Percentiles rank a stretch among this genome's conserved stretches.
phyloP scores from a whole-genome alignment of 139 green algal genomes.

The Asterochloris sp. region DNA sequence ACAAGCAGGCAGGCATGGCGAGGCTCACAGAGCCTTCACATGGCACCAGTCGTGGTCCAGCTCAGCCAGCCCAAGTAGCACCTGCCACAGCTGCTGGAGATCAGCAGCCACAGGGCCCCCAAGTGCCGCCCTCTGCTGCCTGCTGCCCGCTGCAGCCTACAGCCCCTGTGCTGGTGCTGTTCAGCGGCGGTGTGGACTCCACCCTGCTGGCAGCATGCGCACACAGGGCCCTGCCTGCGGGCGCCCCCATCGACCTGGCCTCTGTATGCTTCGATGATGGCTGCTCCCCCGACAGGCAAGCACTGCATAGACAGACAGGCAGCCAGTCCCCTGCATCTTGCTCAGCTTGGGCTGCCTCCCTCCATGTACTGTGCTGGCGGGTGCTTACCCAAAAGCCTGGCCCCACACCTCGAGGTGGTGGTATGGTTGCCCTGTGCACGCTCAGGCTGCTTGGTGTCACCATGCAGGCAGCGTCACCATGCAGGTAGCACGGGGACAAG shows the following conservation, averaged over 20 bases:
- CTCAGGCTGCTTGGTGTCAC: too few species aligned
- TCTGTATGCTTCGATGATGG: conserved; percentile 88
- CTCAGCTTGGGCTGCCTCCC: too few species aligned
- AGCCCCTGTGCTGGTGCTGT: conserved; percentile 73
- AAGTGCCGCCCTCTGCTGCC: background rate
- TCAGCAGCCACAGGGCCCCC: background rate
- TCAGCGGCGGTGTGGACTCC: conserved; percentile 88
- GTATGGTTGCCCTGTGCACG: too few species aligned
- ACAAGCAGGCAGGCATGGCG: background rate
- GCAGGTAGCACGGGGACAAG: too few species aligned
- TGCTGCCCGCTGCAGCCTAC: background rate
- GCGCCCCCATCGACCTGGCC: conserved; percentile 73
- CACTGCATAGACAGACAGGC: too few species aligned
- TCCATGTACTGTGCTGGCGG: too few species aligned
- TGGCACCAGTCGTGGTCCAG: background rate
- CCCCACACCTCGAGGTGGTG: too few species aligned
- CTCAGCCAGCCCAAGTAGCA: background rate
- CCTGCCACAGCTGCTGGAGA: background rate
- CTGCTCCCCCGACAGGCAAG: conserved; percentile 67
- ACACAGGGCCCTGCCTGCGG: conserved; percentile 47
- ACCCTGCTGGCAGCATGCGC: conserved; percentile 77
- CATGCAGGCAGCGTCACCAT: too few species aligned
- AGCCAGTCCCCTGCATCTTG: conserved; percentile 49
- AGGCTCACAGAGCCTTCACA: background rate
- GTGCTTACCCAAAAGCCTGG: too few species aligned